Conservation (phyloP, 1,139 yeast genomes). For the Suhomyces bribrorum region DNA sequence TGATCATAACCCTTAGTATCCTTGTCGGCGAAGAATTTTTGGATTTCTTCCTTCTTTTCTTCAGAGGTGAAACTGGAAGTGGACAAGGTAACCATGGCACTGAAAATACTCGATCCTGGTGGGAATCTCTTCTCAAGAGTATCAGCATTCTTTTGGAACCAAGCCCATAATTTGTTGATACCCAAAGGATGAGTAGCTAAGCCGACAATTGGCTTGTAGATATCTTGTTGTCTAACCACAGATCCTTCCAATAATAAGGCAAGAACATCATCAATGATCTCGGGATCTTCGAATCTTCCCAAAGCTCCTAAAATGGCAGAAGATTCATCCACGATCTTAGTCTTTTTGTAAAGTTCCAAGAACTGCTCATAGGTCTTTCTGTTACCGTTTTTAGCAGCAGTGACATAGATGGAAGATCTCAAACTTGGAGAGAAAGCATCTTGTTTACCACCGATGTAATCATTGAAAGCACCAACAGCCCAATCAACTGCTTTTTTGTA, state of each 20-base stretch:
- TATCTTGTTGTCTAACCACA: constrained; percentile 76
- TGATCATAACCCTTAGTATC: constrained; percentile 75
- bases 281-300: constrained; percentile 66
- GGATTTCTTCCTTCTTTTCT: constrained; percentile 58
- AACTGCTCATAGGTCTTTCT: constrained; percentile 63
- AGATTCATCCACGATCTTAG: constrained; percentile 72
- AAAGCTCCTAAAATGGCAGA: constrained; percentile 71
- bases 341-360: constrained; percentile 62
- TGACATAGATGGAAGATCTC: constrained; percentile 66
- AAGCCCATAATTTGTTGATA: constrained; percentile 67
- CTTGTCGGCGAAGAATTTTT: constrained; percentile 57
- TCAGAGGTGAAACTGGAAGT: constrained; percentile 66
- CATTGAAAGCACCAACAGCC: constrained; percentile 58
- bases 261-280: constrained; percentile 61
- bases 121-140: constrained; percentile 65
- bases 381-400: constrained; percentile 70
- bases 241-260: constrained; percentile 65
- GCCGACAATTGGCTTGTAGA: constrained; percentile 75
- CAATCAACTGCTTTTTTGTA: constrained; percentile 56
- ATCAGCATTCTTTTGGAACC: constrained; percentile 80
- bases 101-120: constrained; percentile 78
- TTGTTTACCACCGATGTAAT: constrained; percentile 60
- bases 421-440: constrained; percentile 78
- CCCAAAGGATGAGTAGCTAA: constrained; percentile 65
- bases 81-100: constrained; percentile 64